A percentile compares a stretch with the other conserved stretches of the same genome.
Evolutionary conservation across 768 basidiomycete species (phyloP).

Genomic region (Royoungia palumana): DNA sequence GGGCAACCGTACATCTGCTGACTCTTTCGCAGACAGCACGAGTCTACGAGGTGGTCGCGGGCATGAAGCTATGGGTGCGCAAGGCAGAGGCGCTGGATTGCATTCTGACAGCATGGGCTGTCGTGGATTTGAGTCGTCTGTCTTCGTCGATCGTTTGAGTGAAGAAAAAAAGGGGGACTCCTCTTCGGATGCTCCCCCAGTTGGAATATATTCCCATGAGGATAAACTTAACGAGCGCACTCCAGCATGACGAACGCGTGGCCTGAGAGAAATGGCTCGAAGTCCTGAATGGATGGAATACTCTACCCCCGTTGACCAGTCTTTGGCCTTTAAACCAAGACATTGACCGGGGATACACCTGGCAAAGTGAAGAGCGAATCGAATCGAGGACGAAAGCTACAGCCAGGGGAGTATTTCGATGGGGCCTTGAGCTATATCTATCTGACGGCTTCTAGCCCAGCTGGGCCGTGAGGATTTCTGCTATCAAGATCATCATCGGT

Average conservation of each 20-base stretch:
- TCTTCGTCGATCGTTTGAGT: conserved; percentile 3
- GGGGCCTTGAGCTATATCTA: conserved; percentile 26
- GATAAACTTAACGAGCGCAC: conserved; percentile 9
- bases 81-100: background rate
- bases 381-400: background rate
- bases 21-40: conserved; percentile 11
- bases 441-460: conserved; percentile 16
- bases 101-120: conserved; percentile 3
- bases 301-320: conserved; percentile 28
- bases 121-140: conserved; percentile 1
- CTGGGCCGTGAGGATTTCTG: conserved; percentile 8
- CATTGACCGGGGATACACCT: conserved; percentile 9
- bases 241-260: conserved; percentile 4
- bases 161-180: conserved; percentile 9
- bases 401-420: background rate
- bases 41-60: conserved; percentile 17
- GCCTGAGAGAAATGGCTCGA: conserved; percentile 24
- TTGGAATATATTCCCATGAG: background rate
- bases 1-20: conserved; percentile 4
- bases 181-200: background rate
- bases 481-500: background rate
- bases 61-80: background rate
- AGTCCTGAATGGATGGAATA: conserved; percentile 38
- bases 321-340: conserved; percentile 31
- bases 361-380: background rate